These are phyloP conservation scores for Lathyrus oleraceus DNA, from an alignment of 306 rosid species.

Conservation along the genomic window DNA sequence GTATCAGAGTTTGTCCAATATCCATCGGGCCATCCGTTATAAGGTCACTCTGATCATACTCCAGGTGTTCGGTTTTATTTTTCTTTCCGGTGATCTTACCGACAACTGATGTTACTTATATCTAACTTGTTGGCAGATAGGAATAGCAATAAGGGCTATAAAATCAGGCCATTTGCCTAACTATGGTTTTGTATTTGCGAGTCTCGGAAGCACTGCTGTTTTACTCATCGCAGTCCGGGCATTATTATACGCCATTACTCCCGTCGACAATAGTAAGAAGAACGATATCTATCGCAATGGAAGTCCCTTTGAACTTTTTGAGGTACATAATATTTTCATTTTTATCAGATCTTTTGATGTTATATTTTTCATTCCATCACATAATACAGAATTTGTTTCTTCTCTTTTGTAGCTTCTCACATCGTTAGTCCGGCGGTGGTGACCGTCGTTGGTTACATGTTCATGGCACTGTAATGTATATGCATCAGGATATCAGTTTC, in stretches of 20 bases:
- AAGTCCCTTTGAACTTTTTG: constrained; percentile 86
- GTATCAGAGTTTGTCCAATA: too few species aligned
- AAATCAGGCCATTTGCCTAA: constrained; percentile 63
- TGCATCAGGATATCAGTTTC: constrained; percentile 22
- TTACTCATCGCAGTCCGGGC: constrained; percentile 77
- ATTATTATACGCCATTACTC: constrained; percentile 58
- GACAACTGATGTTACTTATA: constrained; percentile 3
- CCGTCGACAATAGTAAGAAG: constrained; percentile 56
- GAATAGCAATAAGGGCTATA: constrained; percentile 65
- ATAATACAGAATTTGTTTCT: constrained; percentile 29
- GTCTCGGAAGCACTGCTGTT: constrained; percentile 89
- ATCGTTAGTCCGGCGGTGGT: constrained; percentile 90
- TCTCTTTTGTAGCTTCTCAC: constrained; percentile 75
- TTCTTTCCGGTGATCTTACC: not conserved
- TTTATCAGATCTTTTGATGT: constrained; percentile 7
- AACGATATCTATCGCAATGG: constrained; percentile 82
- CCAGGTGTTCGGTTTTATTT: not conserved
- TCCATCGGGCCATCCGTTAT: too few species aligned
- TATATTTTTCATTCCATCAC: not conserved
- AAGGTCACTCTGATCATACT: too few species aligned
- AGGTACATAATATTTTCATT: constrained; percentile 54
- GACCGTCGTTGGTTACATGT: constrained; percentile 27
- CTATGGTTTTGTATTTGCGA: constrained; percentile 59
- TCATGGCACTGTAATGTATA: constrained; percentile 18
- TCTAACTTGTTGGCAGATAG: constrained; percentile 56